Evolutionary conservation across 345 rosid species (phyloP), one percentile per base, ranked within the genome.

Genomic region (Toxicodendron radicans): DNA sequence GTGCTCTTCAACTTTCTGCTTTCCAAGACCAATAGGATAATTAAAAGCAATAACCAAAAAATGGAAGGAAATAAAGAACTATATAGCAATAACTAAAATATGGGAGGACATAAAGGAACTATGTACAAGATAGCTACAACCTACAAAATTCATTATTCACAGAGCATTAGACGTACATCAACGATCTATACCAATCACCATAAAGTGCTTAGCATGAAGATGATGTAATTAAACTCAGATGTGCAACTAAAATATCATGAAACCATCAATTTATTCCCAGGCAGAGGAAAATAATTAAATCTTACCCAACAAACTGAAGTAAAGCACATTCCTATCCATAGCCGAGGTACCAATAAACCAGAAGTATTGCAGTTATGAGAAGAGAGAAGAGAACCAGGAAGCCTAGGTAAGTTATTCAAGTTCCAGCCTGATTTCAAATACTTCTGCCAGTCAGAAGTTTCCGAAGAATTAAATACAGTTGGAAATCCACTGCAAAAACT

Each of bases 401-500:
- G 86, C 84, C 41, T 79, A 51, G 97, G 84, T 58, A 85, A 64
- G 59, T 84, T 82, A 81, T 89, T 90, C 78, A 90, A 84, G 75
- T 92, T 92, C 97, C 97, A 92, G 62, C 92, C 86, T 41, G 90
- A 88, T 54, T 71, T 64, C 68, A 69, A 48, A 68, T 80, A 87
- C 16, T 78, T 77, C 63, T 76, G 65, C 68, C 70, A 61, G 21
- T 74, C 80, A 69, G 74, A 67, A 41, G 72, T 43, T 66, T 73
- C 76, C 61, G 61, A 38, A 62, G 41, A 64, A 59, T 66, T 63
- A 54, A 78, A 76, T 43, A n/a, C 69, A 46, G 74, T 73, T 11
- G 95, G 89, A 86, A 92, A 92, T 75, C 94, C 95, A 81, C 92
- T 85, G 79, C 89, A 88, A 84, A 90, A 87, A 27, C 58, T 82